Evolutionary conservation across 2,329 filamentous ascomycete genomes (phyloP).

Genomic region (Aspergillus luchuensis): DNA sequence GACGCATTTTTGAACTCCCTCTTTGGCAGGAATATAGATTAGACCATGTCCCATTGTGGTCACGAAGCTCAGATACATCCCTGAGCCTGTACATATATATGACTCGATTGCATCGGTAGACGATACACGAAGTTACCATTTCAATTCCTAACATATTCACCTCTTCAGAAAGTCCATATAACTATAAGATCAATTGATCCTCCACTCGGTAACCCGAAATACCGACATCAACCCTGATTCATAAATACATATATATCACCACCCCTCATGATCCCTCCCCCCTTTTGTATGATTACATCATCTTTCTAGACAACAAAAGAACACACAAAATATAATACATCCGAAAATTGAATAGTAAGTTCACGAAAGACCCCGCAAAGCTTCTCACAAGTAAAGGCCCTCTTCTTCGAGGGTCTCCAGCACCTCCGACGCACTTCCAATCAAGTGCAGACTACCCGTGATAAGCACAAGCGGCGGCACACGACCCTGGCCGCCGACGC

Average conservation of each 20-base stretch:
- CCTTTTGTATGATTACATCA: background rate
- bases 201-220: too few species aligned
- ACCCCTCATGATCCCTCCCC: too few species aligned
- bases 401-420: background rate
- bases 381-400: background rate
- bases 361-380: background rate
- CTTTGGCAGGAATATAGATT: too few species aligned
- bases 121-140: too few species aligned
- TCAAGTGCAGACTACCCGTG: slow-evolving; percentile 3
- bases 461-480: background rate
- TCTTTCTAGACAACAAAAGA: background rate
- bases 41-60: background rate
- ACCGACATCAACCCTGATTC: too few species aligned
- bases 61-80: background rate
- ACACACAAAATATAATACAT: background rate
- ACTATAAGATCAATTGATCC: too few species aligned
- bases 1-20: background rate
- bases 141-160: too few species aligned
- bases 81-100: background rate
- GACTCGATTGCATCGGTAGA: too few species aligned
- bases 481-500: background rate
- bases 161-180: too few species aligned
- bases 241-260: too few species aligned
- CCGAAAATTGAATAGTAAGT: background rate
- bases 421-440: slow-evolving; percentile 1